phyloP scores from a whole-genome alignment of 306 rosid genomes.

The Casuarina glauca region DNA sequence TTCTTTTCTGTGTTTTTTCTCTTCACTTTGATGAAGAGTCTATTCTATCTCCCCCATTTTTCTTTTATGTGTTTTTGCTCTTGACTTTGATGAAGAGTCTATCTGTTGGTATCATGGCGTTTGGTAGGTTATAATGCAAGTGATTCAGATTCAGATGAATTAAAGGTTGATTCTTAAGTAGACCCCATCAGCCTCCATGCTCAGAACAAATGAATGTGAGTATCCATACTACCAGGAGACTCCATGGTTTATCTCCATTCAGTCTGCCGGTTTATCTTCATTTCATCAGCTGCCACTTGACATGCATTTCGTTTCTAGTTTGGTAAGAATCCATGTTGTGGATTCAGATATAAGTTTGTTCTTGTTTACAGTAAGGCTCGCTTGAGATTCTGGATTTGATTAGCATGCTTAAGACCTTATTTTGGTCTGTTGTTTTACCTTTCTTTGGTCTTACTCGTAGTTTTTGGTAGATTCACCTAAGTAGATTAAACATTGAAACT shows the following conservation, averaged over 20 bases:
- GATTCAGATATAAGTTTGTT: not conserved
- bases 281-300: conserved; percentile 7
- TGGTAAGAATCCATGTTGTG: conserved; percentile 7
- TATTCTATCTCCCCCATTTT: not conserved
- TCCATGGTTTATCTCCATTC: not conserved
- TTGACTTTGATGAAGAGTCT: conserved; percentile 1
- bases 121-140: conserved; percentile 82
- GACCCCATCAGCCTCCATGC: conserved; percentile 6
- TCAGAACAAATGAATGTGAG: conserved; percentile 36
- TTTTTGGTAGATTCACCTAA: not conserved
- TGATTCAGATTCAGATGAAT: conserved; percentile 91
- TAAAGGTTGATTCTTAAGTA: conserved; percentile 54
- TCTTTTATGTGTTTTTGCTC: conserved; percentile 2
- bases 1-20: not conserved
- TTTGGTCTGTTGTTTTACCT: conserved; percentile 5
- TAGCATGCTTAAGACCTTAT: not conserved
- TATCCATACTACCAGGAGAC: conserved; percentile 8
- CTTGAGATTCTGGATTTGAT: not conserved
- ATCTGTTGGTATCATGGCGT: conserved; percentile 19
- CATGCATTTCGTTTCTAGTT: conserved; percentile 6
- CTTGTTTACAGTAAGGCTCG: not conserved
- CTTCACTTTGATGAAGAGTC: not conserved
- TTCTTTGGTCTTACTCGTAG: not conserved
- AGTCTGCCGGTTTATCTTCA: not conserved
- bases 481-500: not conserved